A percentile compares a stretch with the other conserved stretches of the same genome.
Evolutionary conservation across 2,329 filamentous ascomycete species (phyloP).

Genomic region (Alternaria sp.): DNA sequence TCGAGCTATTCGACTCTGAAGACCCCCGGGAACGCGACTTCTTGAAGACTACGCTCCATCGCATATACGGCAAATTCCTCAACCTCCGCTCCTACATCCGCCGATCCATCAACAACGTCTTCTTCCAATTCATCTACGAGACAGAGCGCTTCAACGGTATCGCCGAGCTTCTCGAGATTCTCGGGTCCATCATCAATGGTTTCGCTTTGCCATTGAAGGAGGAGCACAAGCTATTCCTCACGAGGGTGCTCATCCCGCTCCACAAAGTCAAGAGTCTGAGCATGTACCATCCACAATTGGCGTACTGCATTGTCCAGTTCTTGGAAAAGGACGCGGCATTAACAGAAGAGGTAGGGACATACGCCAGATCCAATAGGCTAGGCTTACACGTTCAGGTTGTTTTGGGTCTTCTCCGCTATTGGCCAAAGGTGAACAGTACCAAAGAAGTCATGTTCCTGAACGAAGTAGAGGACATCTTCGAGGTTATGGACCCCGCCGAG

Average conservation of each 20-base stretch:
- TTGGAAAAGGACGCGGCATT: constrained; percentile 95
- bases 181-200: constrained; percentile 98
- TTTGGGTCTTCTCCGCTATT: constrained; percentile 90
- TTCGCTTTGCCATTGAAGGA: constrained; percentile 97
- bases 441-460: constrained; percentile 99
- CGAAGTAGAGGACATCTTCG: constrained; percentile 98
- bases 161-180: constrained; percentile 92
- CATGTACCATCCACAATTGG: constrained; percentile 99
- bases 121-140: constrained; percentile 99
- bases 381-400: constrained; percentile 70
- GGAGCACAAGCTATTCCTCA: constrained; percentile 98
- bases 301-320: constrained; percentile 99
- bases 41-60: constrained; percentile 94
- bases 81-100: constrained; percentile 97
- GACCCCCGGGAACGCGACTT: constrained; percentile 97
- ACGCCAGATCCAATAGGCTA: constrained; percentile 5
- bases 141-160: constrained; percentile 99
- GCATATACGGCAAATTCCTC: constrained; percentile 98
- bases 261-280: constrained; percentile 99
- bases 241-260: constrained; percentile 86
- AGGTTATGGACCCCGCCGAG: constrained; percentile 98
- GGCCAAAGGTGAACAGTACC: constrained; percentile 99
- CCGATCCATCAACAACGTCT: constrained; percentile 99
- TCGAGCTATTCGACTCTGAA: constrained; percentile 98
- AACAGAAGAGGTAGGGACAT: constrained; percentile 82